These are phyloP conservation scores for Lagenidium sp. DNA, from an alignment of 352 stramenopile genomes.

Conservation along the genomic window DNA sequence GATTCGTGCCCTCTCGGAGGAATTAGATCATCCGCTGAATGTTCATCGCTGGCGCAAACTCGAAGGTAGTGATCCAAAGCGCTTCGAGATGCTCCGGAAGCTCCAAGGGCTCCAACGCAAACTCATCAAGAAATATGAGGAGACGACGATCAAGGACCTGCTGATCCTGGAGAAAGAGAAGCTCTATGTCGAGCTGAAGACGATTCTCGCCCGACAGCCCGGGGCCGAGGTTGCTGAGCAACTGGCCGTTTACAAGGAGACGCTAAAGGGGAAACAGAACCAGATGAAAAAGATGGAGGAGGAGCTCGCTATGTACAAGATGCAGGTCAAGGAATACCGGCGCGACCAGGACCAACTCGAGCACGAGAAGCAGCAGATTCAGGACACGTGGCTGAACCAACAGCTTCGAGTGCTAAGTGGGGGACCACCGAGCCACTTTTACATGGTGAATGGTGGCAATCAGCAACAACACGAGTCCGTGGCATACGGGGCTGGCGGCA, in stretches of 20 bases:
- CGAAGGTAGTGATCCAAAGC: slow-evolving; percentile 82
- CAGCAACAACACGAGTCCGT: too few relatives aligned
- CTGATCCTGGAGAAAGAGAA: slow-evolving; percentile 87
- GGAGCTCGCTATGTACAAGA: slow-evolving; percentile 92
- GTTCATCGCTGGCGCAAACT: slow-evolving; percentile 89
- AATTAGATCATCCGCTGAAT: slow-evolving; percentile 88
- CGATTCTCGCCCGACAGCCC: slow-evolving; percentile 77
- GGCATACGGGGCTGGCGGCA: too few relatives aligned
- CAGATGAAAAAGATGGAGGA: slow-evolving; percentile 83
- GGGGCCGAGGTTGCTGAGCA: slow-evolving; percentile 85
- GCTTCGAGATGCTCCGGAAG: slow-evolving; percentile 84
- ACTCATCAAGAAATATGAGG: slow-evolving; percentile 78
- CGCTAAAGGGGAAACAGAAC: slow-evolving; percentile 76
- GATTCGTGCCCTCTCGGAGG: slow-evolving; percentile 81
- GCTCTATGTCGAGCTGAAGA: slow-evolving; percentile 89
- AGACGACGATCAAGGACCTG: slow-evolving; percentile 54
- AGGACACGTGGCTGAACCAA: slow-evolving; percentile 47
- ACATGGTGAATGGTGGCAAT: slow-evolving; percentile 1
- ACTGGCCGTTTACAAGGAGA: slow-evolving; percentile 79
- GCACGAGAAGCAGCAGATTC: slow-evolving; percentile 45
- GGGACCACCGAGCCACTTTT: too few relatives aligned
- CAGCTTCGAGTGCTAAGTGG: slow-evolving; percentile 18
- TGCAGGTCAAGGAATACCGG: slow-evolving; percentile 81
- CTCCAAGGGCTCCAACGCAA: slow-evolving; percentile 82
- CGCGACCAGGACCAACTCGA: slow-evolving; percentile 54